Conservation (phyloP, 495 filamentous ascomycete species). For the Aspergillus saccharolyticus region DNA sequence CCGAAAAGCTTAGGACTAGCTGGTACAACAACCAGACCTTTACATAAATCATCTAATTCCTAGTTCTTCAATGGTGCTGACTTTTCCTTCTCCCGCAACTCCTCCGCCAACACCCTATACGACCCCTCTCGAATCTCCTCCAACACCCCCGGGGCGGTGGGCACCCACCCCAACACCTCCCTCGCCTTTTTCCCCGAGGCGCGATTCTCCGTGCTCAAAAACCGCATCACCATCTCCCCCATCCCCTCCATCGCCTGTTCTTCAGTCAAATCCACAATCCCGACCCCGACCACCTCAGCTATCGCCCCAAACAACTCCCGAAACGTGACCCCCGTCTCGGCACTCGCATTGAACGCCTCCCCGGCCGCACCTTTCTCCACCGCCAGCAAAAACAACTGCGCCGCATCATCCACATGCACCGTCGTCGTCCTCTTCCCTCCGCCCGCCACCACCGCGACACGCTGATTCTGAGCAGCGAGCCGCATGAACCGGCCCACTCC, state of each 20-base stretch:
- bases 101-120: slow-evolving; percentile 9
- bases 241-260: slow-evolving; percentile 31
- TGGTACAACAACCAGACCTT: no score
- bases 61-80: no score
- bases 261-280: slow-evolving; percentile 21
- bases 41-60: no score
- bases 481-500: slow-evolving; percentile 31
- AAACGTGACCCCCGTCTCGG: slow-evolving; percentile 31
- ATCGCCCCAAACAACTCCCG: slow-evolving; percentile 39
- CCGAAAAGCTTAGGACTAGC: no score
- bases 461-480: slow-evolving; percentile 27
- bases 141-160: slow-evolving; percentile 25
- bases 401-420: slow-evolving; percentile 38
- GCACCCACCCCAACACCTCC: slow-evolving; percentile 37
- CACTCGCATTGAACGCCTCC: slow-evolving; percentile 36
- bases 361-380: slow-evolving; percentile 40
- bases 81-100: no score
- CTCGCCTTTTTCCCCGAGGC: slow-evolving; percentile 38
- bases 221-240: slow-evolving; percentile 24
- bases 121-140: slow-evolving; percentile 32
- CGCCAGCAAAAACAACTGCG: slow-evolving; percentile 34
- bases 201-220: slow-evolving; percentile 29
- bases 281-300: slow-evolving; percentile 28
- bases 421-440: slow-evolving; percentile 40
- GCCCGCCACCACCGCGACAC: slow-evolving; percentile 29